Evolutionary conservation across 768 basidiomycete genomes (phyloP), one percentile per base, ranked within the genome.

Genomic region (Suillus subluteus): DNA sequence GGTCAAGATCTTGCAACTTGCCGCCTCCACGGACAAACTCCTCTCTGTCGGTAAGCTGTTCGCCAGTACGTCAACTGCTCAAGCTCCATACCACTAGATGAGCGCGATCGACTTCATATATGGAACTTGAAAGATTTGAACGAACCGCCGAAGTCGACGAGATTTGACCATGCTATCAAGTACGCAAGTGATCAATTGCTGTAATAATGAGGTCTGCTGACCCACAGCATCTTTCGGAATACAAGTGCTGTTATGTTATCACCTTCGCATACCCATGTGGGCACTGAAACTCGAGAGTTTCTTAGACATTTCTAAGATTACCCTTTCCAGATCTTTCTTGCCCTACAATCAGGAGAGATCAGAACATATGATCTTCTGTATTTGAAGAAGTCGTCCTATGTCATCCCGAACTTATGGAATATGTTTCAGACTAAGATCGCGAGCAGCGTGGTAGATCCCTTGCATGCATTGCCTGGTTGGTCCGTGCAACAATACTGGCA

Each of bases 281-380:
- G 84, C 80, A 54, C n/a, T 50, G 54, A 6, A 69, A 55, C 18
- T 65, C 67, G 68, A 38, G 23, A 16, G 21, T n/a, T 23, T 48
- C 30, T 58, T 73, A 32, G 8, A 48, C 59, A 69, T 62, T 32
- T 55, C 50, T 62, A 56, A 37, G 61, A 62, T 48, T 58, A 38
- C 9, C 58, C 23, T 13, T 44, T 12, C 52, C 43, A 86, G 82
- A 77, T 80, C 18, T 86, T 87, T 73, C 68, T 87, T 48, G 84
- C 82, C 16, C 73, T 86, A 21, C 78, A 83, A 64, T 82, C 82
- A 62, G 87, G 87, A 38, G 87, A 89, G 59, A 83, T 94, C 67
- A 85, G 86, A 69, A 89, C 90, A 3, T 95, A 89, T 73, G 94
- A 96, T 73, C 71, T 95, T n/a, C 79, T 86, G 15, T 89, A 91